phyloP scores from a whole-genome alignment of 2,329 filamentous ascomycete genomes.

The Fusarium tricinctum region DNA sequence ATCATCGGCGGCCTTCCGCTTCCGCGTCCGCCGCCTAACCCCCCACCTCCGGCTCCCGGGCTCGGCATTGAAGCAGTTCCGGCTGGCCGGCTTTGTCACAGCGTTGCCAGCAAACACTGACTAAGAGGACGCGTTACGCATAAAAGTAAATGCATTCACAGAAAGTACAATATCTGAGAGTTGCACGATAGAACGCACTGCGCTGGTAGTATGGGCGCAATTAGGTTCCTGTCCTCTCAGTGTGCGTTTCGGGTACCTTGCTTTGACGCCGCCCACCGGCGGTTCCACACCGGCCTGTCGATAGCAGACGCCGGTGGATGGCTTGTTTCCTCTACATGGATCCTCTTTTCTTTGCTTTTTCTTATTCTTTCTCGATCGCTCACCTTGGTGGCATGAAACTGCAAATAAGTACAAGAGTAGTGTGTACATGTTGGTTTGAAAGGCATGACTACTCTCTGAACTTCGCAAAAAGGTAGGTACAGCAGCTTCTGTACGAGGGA shows the following conservation, averaged over 20 bases:
- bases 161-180: neutral
- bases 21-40: conserved; percentile 18
- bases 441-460: neutral
- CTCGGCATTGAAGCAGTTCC: conserved; percentile 37
- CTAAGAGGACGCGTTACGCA: neutral
- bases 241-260: conserved; percentile 44
- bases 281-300: conserved; percentile 33
- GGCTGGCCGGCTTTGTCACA: conserved; percentile 32
- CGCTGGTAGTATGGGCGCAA: neutral
- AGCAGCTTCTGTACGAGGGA: neutral
- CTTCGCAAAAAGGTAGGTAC: neutral
- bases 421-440: neutral
- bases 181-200: neutral
- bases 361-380: neutral
- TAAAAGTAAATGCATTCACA: neutral
- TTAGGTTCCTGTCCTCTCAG: conserved; percentile 7
- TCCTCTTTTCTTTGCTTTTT: conserved; percentile 5
- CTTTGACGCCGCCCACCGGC: conserved; percentile 40
- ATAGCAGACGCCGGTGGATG: conserved; percentile 15
- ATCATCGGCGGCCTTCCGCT: conserved; percentile 29
- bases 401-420: neutral
- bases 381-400: neutral
- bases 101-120: neutral
- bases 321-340: neutral
- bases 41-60: conserved; percentile 41